Conservation (phyloP, 2,329 filamentous ascomycete genomes). For the Cyphellophora attinorum region DNA sequence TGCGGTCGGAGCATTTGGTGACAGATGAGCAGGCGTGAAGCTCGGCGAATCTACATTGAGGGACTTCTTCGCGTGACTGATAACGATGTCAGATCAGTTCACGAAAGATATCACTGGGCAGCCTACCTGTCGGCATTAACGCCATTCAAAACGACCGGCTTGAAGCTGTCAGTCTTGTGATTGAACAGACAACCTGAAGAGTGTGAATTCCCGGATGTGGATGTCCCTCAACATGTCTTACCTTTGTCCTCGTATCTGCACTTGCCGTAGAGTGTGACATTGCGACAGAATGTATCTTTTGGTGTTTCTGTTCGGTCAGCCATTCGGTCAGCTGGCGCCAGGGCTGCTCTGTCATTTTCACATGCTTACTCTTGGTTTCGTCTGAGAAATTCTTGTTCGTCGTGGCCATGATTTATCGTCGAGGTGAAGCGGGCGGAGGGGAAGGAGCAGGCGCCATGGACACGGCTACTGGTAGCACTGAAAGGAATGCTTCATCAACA, state of each 20-base stretch:
- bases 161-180: slow-evolving; percentile 62
- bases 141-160: slow-evolving; percentile 21
- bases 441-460: not conserved
- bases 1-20: slow-evolving; percentile 33
- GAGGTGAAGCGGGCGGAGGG: slow-evolving; percentile 3
- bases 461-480: too few species aligned
- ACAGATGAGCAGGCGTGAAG: slow-evolving; percentile 60
- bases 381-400: slow-evolving; percentile 31
- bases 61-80: slow-evolving; percentile 24
- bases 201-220: too few species aligned
- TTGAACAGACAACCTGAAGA: slow-evolving; percentile 76
- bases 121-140: slow-evolving; percentile 27
- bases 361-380: slow-evolving; percentile 35
- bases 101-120: not conserved
- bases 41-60: slow-evolving; percentile 94
- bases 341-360: too few species aligned
- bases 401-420: slow-evolving; percentile 29
- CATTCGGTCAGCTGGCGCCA: too few species aligned
- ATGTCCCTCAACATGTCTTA: too few species aligned
- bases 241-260: slow-evolving; percentile 87
- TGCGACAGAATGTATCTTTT: slow-evolving; percentile 73
- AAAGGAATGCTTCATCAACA: too few species aligned
- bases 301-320: not conserved
- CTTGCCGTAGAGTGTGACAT: slow-evolving; percentile 86
- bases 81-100: slow-evolving; percentile 1